Evolutionary conservation across 73 alveolate species (phyloP).

Genomic region (Paramecium bursaria): DNA sequence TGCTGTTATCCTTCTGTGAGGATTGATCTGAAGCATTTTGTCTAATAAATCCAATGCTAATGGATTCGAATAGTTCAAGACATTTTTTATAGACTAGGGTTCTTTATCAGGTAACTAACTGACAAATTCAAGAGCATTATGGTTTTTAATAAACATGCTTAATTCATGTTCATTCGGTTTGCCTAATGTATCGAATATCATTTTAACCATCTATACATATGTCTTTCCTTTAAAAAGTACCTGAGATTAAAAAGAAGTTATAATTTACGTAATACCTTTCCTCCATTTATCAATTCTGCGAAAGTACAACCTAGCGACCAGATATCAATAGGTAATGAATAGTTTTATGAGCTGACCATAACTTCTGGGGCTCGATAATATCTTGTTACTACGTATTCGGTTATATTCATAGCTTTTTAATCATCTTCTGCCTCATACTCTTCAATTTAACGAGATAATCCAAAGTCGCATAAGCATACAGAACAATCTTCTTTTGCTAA

Average conservation of each 20-base stretch:
- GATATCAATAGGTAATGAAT: slow-evolving; percentile 78
- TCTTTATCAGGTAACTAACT: slow-evolving; percentile 50
- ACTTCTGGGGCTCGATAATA: slow-evolving; percentile 88
- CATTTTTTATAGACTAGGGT: slow-evolving; percentile 25
- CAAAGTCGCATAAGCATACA: slow-evolving; percentile 68
- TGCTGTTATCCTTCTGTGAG: slow-evolving; percentile 66
- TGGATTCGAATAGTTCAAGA: slow-evolving; percentile 54
- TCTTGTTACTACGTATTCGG: slow-evolving; percentile 84
- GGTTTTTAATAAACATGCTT: slow-evolving; percentile 46
- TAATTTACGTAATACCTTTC: slow-evolving; percentile 44
- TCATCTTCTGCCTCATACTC: slow-evolving; percentile 63
- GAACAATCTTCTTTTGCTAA: slow-evolving; percentile 70
- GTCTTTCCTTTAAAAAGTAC: slow-evolving; percentile 78
- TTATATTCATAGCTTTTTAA: slow-evolving; percentile 56
- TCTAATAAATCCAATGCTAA: slow-evolving; percentile 66
- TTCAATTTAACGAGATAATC: slow-evolving; percentile 63
- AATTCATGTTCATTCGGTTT: slow-evolving; percentile 61
- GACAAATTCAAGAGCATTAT: slow-evolving; percentile 64
- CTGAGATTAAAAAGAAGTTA: slow-evolving; percentile 30
- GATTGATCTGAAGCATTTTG: slow-evolving; percentile 67
- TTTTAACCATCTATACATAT: slow-evolving; percentile 73
- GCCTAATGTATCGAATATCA: slow-evolving; percentile 70
- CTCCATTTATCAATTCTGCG: slow-evolving; percentile 76
- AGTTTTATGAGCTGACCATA: slow-evolving; percentile 73
- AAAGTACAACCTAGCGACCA: slow-evolving; percentile 87